Base-by-base conservation (phyloP, 2,329 filamentous ascomycete species). In the Fusarium torreyae region DNA sequence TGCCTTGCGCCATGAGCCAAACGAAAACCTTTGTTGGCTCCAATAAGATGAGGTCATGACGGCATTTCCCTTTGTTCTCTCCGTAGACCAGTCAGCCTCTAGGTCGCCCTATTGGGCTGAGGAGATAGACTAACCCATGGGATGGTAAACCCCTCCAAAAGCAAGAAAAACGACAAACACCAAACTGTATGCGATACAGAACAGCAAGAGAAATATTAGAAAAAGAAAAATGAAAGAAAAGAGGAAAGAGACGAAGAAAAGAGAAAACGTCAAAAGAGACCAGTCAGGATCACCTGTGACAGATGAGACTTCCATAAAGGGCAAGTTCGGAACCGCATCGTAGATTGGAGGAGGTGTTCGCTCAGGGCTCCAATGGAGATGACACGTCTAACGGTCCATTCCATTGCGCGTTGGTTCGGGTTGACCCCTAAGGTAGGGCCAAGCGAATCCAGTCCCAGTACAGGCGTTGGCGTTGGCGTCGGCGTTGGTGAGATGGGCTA, bases 1-100 rank as follows among this genome's bases (percentile, higher is more conserved):
- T 60, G 50, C 57, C 67, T 53, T 71, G 66, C 71, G 70, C 71
- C 70, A 42, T 68, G 57, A 73, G 57, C 59, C 60, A 63, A 63
- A 59, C 43, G 43, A 36, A 61, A 70, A 60, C 53, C 28, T 65
- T 59, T 65, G 52, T 40, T 64, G 53, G 55, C 55, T 62, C 50
- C 60, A 68, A 50, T 40, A 52, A 57, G 40, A 63, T 68, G 60
- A 68, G 52, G 46, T 60, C 59, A 57, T 67, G 43, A 67, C 45
- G 33, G n/a, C 57, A 7, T 63, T 67, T 55, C 58, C 57, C 57
- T 56, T 68, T 60, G 36, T 60, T 20, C 34, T 49, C 43, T 68
- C 57, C 52, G 24, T 50, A 50, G 48, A 55, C 44, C 51, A 34
- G 43, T 57, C 44, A 65, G 46, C 39, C n/a, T 28, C 50, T 51